Evolutionary conservation across 768 basidiomycete genomes (phyloP).

Genomic region (Gautieria morchelliformis): DNA sequence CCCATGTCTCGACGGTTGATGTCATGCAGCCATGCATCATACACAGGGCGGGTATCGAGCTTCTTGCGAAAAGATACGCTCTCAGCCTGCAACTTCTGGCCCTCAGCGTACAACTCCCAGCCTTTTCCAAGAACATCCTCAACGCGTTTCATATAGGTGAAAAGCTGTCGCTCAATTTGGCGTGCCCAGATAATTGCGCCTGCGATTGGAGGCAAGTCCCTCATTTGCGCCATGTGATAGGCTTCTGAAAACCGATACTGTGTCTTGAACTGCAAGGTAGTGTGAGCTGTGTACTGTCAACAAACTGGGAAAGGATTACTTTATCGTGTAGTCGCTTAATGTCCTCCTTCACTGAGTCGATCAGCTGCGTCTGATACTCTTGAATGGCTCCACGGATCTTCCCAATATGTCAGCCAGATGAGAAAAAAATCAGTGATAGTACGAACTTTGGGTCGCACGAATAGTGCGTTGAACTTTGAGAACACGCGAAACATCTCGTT

Average conservation of each 20-base stretch:
- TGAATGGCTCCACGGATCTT: conserved; percentile 97
- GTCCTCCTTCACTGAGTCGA: conserved; percentile 98
- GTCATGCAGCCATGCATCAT: conserved; percentile 93
- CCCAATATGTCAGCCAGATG: neutral
- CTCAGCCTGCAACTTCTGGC: conserved; percentile 92
- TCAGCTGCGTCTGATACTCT: conserved; percentile 97
- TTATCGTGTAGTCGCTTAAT: conserved; percentile 94
- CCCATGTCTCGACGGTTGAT: conserved; percentile 90
- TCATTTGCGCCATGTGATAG: conserved; percentile 97
- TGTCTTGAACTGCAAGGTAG: conserved; percentile 66
- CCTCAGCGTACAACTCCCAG: conserved; percentile 99
- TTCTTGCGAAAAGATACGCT: conserved; percentile 88
- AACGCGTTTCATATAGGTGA: conserved; percentile 97
- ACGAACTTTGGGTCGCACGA: conserved; percentile 87
- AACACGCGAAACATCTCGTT: conserved; percentile 99
- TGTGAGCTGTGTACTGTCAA: neutral
- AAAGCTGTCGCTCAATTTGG: conserved; percentile 95
- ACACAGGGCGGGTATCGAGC: conserved; percentile 88
- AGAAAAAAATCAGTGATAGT: neutral
- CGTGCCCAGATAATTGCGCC: conserved; percentile 98
- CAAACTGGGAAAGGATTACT: conserved; percentile 25
- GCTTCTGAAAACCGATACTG: conserved; percentile 94
- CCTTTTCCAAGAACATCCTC: conserved; percentile 97
- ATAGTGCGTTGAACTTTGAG: conserved; percentile 94
- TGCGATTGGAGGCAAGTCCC: conserved; percentile 95